phyloP scores from a whole-genome alignment of 2,329 filamentous ascomycete species.

The Aspergillus melleus region DNA sequence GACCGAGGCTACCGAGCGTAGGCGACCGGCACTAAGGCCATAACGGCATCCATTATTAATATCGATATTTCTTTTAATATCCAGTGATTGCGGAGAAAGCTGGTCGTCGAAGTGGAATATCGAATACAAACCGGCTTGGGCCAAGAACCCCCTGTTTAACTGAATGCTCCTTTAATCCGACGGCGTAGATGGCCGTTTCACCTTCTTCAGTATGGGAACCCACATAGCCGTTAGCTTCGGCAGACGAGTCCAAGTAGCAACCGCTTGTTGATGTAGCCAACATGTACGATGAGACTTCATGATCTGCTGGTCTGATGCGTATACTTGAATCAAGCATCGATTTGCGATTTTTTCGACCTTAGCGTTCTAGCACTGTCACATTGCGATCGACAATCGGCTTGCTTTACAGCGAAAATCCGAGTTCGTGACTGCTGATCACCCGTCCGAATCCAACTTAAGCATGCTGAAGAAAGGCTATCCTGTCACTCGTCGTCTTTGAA shows the following conservation, averaged over 20 bases:
- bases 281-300: not conserved
- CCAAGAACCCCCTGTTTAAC: not conserved
- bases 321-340: not conserved
- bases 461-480: not conserved
- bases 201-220: not conserved
- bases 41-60: not conserved
- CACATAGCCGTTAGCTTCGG: not conserved
- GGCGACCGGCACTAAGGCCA: not conserved
- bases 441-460: not conserved
- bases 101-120: not conserved
- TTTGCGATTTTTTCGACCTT: not conserved
- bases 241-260: not conserved
- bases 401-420: not conserved
- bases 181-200: not conserved
- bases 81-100: not conserved
- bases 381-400: not conserved
- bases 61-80: not conserved
- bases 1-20: not conserved
- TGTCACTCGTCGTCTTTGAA: not conserved
- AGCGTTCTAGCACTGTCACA: not conserved
- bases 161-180: not conserved
- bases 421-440: not conserved
- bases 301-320: not conserved
- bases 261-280: not conserved
- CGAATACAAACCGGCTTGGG: not conserved